Base-by-base conservation (phyloP, 2,329 filamentous ascomycete genomes). In the Xylariaceae sp. region DNA sequence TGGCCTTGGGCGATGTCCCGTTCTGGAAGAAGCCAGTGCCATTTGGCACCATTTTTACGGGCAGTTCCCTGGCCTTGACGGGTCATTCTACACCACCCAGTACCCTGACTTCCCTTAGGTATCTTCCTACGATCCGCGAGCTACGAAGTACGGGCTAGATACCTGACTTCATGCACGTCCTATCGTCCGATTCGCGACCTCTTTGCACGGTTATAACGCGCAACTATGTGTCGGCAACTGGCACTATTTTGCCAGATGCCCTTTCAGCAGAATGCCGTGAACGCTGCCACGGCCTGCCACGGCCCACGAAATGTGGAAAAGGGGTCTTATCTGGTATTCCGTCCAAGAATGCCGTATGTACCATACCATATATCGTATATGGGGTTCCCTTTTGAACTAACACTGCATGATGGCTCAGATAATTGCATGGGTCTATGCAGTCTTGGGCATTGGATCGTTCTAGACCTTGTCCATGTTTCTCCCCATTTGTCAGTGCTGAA, bases 131-230 rank as follows among this genome's bases (percentile, higher is more conserved):
- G 64, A 61, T 62, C 63, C 64, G 63, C 61, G 61, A 59, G 63
- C 61, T 59, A 30, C 23, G 23, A 5, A 30, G 23, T 30, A 30
- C 23, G 23, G 23, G 23, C 23, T 30, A 30, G 4, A 4, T 30
- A 60, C 57, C 49, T 58, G 59, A 34, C 34, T 35, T 9, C 58
- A 58, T 63, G 64, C 64, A 66, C 58, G 64, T 65, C 61, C 49
- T 55, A 64, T 55, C 54, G 59, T 53, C 59, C 58, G 56, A 61
- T 45, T 54, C 37, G 51, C 15, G 51, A 35, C 51, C n/a, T 47
- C 30, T 50, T 53, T 45, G 45, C 48, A 53, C 44, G 48, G 39
- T 8, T 45, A 56, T 45, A 45, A 48, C 47, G 48, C 34, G 47
- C 18, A 35, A 52, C 55, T 47, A 58, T 51, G 56, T 18, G 49